Percentiles rank a stretch among this genome's conserved stretches.
phyloP scores from a whole-genome alignment of 768 basidiomycete genomes.

The Pleurotus platypus region DNA sequence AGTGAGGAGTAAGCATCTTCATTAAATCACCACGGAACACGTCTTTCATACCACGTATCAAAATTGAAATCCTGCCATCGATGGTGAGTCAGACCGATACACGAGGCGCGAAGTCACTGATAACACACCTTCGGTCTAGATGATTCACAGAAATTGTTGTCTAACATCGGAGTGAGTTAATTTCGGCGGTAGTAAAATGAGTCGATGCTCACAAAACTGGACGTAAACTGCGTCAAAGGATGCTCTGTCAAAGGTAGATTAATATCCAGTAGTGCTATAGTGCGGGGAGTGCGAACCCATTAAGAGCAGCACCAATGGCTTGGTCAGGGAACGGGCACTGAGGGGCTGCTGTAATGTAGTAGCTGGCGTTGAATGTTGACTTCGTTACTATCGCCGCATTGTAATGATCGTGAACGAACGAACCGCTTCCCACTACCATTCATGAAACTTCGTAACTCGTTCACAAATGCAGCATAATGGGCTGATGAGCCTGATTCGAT shows the following conservation, averaged over 20 bases:
- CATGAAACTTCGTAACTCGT: conserved; percentile 44
- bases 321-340: conserved; percentile 72
- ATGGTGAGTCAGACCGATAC: background rate
- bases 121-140: conserved; percentile 31
- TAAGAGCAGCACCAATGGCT: conserved; percentile 53
- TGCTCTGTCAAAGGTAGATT: conserved; percentile 28
- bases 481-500: conserved; percentile 59
- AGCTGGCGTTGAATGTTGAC: conserved; percentile 29
- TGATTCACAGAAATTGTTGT: conserved; percentile 58
- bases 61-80: conserved; percentile 47
- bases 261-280: background rate
- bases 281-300: conserved; percentile 16
- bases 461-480: conserved; percentile 51
- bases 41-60: conserved; percentile 32
- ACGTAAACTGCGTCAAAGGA: conserved; percentile 71
- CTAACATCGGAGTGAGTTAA: conserved; percentile 15
- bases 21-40: background rate
- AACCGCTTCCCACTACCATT: conserved; percentile 47
- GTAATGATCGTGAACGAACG: conserved; percentile 6
- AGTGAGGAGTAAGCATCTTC: background rate
- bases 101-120: conserved; percentile 11
- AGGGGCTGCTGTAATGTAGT: conserved; percentile 60
- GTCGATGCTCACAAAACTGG: conserved; percentile 49
- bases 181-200: conserved; percentile 2
- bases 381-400: background rate